Base-by-base conservation (phyloP, 1,139 yeast genomes). In the Kurtzmaniella quercitrusa region DNA sequence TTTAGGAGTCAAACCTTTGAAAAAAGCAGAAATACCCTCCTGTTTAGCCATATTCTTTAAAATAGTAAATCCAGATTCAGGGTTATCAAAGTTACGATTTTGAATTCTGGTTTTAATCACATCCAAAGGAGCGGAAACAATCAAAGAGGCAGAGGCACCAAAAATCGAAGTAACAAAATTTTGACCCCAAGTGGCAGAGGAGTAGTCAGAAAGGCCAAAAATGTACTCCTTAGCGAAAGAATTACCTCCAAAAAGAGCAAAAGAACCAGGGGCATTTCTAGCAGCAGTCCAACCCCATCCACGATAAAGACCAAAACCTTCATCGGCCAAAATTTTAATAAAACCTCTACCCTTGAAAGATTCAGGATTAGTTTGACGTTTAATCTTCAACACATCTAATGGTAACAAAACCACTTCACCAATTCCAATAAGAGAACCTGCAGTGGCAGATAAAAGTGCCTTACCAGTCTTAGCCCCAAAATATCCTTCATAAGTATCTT, bases 271-370 rank as follows among this genome's bases (percentile, higher is more conserved):
- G 3, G 98, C 98, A 63, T 93, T 93, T 79, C 99, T 84, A 41
- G 99, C 99, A 56, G 95, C 96, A 49, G 99, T 93, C 99, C 99
- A 93, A 47, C 98, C 98, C 96, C 98, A 91, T 54, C 99, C 99
- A 65, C 97, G 80, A 74, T 93, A 93, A 58, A 93, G 76, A 34
- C 93, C 90, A 50, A 89, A 77, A 18, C 98, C 98, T 71, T 94
- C 98, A 61, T 93, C 98, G 44, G 76, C 63, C 51, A 93, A 63
- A 57, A 93, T 89, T 68, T 80, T 85, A 51, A 90, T 49, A 70
- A 93, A 90, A 10, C 98, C 98, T 74, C 98, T 86, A 57, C 99
- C 99, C 67, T 83, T 85, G 80, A 93, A 93, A 19, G 98, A 75
- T 67, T 93, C 98, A 12, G 99, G 99, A 76, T 93, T 93, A 45